Base-by-base conservation (phyloP, 495 filamentous ascomycete genomes). In the Saxophila tyrrhenica region DNA sequence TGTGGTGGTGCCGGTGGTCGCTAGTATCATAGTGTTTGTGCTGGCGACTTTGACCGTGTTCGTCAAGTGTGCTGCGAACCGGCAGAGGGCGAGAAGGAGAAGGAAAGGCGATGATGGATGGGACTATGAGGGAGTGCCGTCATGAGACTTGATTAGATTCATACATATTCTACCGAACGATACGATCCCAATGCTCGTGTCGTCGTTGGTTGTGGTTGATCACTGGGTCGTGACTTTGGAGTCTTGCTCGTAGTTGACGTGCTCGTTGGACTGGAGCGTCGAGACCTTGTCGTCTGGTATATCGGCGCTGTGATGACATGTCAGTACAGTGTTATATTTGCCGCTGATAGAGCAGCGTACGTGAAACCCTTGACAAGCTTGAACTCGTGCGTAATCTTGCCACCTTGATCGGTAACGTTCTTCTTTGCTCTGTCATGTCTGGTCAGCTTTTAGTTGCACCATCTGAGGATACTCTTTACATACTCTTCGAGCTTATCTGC, bases 331-430 rank as follows among this genome's bases (percentile, higher is more conserved):
- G 15, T 11, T 5, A 24, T 38, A 20, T 49, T 15, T 35, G 54
- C 39, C 25, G 53, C 44, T 44, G 54, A 20, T 61, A 17, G 24
- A 19, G 24, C 21, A 22, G 65, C 85, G 63, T 80, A 96, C 92
- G 83, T 82, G 75, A 96, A 95, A 39, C 86, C 88, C 69, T 87
- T 91, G 73, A 94, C 87, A 57, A 97, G 67, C 38, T 69, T 82
- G 75, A 86, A 95, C 65, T 90, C 86, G 60, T 90, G 80, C 50
- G 70, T 79, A 70, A 96, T 89, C 64, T 75, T 78, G 56, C 90
- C 92, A 54, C 90, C 90, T 61, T 88, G 78, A 25, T 78, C 72
- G 42, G 63, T 67, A 48, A 80, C 82, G 1, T 78, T 61, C 55
- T 86, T 70, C 80, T 94, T 95, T 55, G 86, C 84, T 55, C 84